phyloP scores from a whole-genome alignment of 768 basidiomycete species.

The Naematelia encephala region DNA sequence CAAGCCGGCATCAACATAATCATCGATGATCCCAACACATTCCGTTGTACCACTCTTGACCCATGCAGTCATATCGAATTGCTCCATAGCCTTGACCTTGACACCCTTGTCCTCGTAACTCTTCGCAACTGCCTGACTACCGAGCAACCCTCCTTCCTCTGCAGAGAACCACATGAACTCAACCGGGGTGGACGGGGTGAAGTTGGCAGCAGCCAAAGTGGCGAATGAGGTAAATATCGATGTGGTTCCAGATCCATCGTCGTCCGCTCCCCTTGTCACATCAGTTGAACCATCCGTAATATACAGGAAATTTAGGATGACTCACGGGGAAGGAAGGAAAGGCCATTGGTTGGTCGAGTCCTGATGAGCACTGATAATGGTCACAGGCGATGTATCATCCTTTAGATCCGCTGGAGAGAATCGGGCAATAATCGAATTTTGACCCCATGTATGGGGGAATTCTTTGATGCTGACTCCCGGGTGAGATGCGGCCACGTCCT shows the following conservation, averaged over 20 bases:
- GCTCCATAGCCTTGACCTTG: conserved; percentile 77
- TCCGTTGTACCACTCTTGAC: conserved; percentile 73
- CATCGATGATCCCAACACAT: conserved; percentile 72
- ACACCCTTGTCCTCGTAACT: conserved; percentile 64
- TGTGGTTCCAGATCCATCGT: conserved; percentile 53
- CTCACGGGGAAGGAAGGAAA: conserved; percentile 52
- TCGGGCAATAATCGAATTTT: conserved; percentile 59
- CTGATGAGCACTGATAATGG: conserved; percentile 51
- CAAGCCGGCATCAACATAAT: conserved; percentile 69
- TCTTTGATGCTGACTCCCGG: conserved; percentile 59
- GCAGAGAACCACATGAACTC: conserved; percentile 53
- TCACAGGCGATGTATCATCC: conserved; percentile 56
- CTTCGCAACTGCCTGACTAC: conserved; percentile 82
- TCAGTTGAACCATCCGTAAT: too few species aligned
- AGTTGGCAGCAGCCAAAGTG: conserved; percentile 43
- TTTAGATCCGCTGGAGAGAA: conserved; percentile 57
- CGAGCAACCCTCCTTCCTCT: conserved; percentile 56
- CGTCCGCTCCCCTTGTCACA: conserved; percentile 49
- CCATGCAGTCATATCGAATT: conserved; percentile 67
- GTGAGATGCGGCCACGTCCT: conserved; percentile 32
- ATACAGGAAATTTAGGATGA: too few species aligned
- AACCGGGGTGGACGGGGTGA: conserved; percentile 48
- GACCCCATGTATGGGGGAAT: conserved; percentile 61
- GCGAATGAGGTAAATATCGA: conserved; percentile 47
- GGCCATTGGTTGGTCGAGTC: conserved; percentile 54